Conservation (phyloP, 139 green algal species). For the Haematococcus lacustris region DNA sequence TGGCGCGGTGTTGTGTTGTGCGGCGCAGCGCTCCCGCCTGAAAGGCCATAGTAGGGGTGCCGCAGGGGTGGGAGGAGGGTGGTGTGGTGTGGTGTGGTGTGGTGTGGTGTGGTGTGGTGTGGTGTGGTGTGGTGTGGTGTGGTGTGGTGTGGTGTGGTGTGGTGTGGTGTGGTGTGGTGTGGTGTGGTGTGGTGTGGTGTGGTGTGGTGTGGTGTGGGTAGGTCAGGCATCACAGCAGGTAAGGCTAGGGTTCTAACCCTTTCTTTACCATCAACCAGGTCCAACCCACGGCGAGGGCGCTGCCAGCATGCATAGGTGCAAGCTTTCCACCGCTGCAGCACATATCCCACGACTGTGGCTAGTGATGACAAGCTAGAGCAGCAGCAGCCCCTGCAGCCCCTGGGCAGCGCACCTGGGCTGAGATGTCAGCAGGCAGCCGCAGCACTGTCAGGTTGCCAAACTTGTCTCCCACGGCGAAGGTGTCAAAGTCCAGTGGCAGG, state of each 20-base stretch:
- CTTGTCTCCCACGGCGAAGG: slow-evolving; percentile 82
- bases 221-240: neutral
- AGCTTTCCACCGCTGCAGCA: neutral
- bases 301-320: neutral
- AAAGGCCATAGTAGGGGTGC: neutral
- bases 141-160: neutral
- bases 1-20: neutral
- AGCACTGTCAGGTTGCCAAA: slow-evolving; percentile 92
- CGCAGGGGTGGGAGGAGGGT: no score
- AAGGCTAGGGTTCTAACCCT: neutral
- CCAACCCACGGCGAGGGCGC: neutral
- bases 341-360: no score
- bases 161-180: neutral
- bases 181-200: neutral
- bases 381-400: no score
- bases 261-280: neutral
- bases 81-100: no score
- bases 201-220: neutral
- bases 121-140: no score
- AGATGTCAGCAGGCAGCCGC: slow-evolving; percentile 81
- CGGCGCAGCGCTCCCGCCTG: no score
- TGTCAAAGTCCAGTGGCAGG: slow-evolving; percentile 94
- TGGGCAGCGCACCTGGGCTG: slow-evolving; percentile 48
- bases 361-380: no score
- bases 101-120: no score